A percentile compares a stretch with the other conserved stretches of the same genome.
Conservation (phyloP, 441 rosid species). For the Populus hybrid region DNA sequence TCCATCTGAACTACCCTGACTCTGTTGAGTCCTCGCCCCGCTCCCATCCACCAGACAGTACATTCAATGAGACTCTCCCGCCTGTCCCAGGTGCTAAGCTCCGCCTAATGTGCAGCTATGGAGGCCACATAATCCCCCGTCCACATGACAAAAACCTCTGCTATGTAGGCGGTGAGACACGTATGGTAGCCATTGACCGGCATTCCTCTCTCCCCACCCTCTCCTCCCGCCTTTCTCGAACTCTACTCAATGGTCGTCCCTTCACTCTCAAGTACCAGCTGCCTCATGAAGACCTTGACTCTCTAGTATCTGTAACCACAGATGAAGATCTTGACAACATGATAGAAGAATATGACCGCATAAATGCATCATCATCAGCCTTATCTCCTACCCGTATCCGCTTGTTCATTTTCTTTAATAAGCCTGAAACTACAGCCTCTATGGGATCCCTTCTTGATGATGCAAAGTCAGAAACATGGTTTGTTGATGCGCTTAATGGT, state of each 20-base stretch:
- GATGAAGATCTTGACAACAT: conserved; percentile 44
- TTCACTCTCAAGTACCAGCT: conserved; percentile 83
- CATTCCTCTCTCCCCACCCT: conserved; percentile 53
- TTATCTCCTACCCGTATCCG: conserved; percentile 47
- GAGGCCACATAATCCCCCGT: conserved; percentile 91
- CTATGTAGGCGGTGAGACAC: conserved; percentile 92
- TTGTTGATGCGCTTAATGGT: conserved; percentile 71
- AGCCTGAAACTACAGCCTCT: conserved; percentile 68
- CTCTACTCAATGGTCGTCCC: conserved; percentile 56
- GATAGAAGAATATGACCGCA: conserved; percentile 74
- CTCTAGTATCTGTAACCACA: conserved; percentile 73
- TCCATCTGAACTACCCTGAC: conserved; percentile 45
- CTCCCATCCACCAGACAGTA: conserved; percentile 42
- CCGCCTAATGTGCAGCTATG: conserved; percentile 93
- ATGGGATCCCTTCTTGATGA: conserved; percentile 69
- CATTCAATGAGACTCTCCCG: conserved; percentile 47
- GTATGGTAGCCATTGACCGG: conserved; percentile 72
- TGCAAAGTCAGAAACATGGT: conserved; percentile 90
- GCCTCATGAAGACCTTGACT: conserved; percentile 87
- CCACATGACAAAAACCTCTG: conserved; percentile 89
- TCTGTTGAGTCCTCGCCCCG: conserved; percentile 70
- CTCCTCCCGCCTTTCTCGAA: conserved; percentile 53
- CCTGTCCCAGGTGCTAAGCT: conserved; percentile 52
- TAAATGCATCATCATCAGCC: conserved; percentile 33
- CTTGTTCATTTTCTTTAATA: conserved; percentile 64